Evolutionary conservation across 1,284 basidiomycete species (phyloP).

Genomic region (Sphagnurus paluster): DNA sequence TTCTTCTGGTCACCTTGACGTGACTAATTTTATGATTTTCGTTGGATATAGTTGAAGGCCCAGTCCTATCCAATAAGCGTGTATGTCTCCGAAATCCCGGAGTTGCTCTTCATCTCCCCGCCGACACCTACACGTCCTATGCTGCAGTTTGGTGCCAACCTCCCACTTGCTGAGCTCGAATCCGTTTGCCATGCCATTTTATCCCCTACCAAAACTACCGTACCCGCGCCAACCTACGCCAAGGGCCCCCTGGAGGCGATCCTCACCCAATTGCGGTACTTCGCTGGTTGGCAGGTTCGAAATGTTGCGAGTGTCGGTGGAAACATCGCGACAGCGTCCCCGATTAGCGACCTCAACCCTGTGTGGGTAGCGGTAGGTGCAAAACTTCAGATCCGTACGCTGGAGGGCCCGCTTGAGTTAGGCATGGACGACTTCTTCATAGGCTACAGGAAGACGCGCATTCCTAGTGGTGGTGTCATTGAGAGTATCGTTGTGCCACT

Average conservation of each 20-base stretch:
- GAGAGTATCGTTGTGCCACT: constrained; percentile 17
- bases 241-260: constrained; percentile 16
- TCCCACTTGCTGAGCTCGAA: constrained; percentile 18
- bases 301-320: constrained; percentile 17
- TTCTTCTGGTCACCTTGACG: background rate
- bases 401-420: constrained; percentile 6
- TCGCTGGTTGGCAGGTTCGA: constrained; percentile 16
- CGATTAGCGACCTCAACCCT: constrained; percentile 18
- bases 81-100: constrained; percentile 16
- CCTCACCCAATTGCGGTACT: constrained; percentile 14
- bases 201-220: background rate
- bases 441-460: constrained; percentile 15
- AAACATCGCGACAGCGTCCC: constrained; percentile 16
- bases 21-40: background rate
- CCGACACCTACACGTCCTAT: constrained; percentile 6
- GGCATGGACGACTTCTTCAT: constrained; percentile 18
- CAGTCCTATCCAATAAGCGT: constrained; percentile 14
- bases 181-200: constrained; percentile 9
- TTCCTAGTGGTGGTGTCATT: constrained; percentile 11
- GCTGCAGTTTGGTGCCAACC: constrained; percentile 14
- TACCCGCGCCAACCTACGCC: constrained; percentile 5
- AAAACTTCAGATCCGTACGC: constrained; percentile 5
- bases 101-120: constrained; percentile 7
- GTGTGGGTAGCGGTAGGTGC: constrained; percentile 15
- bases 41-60: constrained; percentile 7